phyloP scores from a whole-genome alignment of 768 basidiomycete species.

The Rhizopogon vulgaris region DNA sequence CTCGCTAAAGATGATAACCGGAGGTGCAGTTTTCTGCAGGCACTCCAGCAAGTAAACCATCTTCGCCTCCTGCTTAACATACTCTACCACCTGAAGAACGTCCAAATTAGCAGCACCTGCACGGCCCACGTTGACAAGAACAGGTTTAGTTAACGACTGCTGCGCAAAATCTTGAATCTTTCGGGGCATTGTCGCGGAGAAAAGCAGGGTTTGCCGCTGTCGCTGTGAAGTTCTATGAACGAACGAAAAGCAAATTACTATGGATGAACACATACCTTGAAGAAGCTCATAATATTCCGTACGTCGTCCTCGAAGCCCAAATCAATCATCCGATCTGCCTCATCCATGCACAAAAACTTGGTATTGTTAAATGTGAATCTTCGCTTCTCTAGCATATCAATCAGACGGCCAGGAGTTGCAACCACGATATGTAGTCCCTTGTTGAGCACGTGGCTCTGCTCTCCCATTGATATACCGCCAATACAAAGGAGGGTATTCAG shows the following conservation, averaged over 20 bases:
- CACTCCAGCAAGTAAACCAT: slow-evolving; percentile 99
- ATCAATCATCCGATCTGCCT: slow-evolving; percentile 99
- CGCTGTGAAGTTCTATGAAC: slow-evolving; percentile 40
- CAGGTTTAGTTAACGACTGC: slow-evolving; percentile 89
- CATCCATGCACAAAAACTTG: slow-evolving; percentile 98
- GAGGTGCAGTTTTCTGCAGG: slow-evolving; percentile 96
- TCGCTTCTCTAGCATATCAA: slow-evolving; percentile 97
- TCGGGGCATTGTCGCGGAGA: slow-evolving; percentile 98
- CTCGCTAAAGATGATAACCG: slow-evolving; percentile 96
- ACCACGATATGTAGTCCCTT: slow-evolving; percentile 95
- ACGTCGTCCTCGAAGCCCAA: slow-evolving; percentile 99
- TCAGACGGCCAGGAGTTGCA: slow-evolving; percentile 92
- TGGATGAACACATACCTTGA: slow-evolving; percentile 56
- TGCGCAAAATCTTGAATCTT: slow-evolving; percentile 99
- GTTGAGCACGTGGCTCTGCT: slow-evolving; percentile 87
- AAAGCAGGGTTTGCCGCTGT: slow-evolving; percentile 94
- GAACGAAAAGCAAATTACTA: neutral
- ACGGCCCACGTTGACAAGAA: slow-evolving; percentile 95
- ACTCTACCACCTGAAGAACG: slow-evolving; percentile 94
- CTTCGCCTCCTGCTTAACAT: slow-evolving; percentile 99
- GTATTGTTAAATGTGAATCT: slow-evolving; percentile 88
- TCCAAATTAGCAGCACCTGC: slow-evolving; percentile 97
- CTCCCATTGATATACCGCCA: slow-evolving; percentile 96
- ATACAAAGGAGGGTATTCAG: slow-evolving; percentile 90
- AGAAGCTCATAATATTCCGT: slow-evolving; percentile 98